A percentile compares a stretch with the other conserved stretches of the same genome.
phyloP scores from a whole-genome alignment of 129 eudicot species.

The Solidago caesia region DNA sequence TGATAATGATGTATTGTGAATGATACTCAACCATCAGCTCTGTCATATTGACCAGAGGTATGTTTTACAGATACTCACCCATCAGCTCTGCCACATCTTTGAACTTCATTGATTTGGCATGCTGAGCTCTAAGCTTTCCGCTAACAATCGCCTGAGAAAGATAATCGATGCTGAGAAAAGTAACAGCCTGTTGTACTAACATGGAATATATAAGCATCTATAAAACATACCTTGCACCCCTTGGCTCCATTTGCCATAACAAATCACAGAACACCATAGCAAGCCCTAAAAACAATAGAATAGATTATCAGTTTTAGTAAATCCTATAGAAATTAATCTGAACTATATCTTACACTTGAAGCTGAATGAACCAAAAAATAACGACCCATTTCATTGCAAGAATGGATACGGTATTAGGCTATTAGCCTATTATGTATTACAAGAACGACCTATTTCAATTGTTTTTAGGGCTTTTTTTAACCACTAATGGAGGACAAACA shows the following conservation, averaged over 20 bases:
- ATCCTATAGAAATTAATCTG: background rate
- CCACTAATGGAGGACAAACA: too few species aligned
- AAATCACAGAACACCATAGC: conserved; percentile 72
- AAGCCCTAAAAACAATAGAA: conserved; percentile 40
- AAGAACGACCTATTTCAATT: too few species aligned
- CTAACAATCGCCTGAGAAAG: conserved; percentile 62
- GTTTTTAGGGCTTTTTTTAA: too few species aligned
- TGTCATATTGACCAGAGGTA: conserved; percentile 23
- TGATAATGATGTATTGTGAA: background rate
- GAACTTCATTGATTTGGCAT: conserved; percentile 80
- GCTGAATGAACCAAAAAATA: background rate
- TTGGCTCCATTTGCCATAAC: conserved; percentile 80
- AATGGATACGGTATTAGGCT: too few species aligned
- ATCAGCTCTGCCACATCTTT: conserved; percentile 38
- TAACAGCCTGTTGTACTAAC: background rate
- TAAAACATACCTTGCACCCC: conserved; percentile 61
- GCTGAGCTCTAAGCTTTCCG: conserved; percentile 76
- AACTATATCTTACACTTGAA: background rate
- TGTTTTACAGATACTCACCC: too few species aligned
- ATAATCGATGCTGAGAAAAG: background rate
- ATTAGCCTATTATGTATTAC: too few species aligned
- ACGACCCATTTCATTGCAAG: too few species aligned
- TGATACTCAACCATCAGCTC: conserved; percentile 28
- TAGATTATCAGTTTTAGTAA: background rate
- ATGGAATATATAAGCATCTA: background rate